These are phyloP conservation scores for Grosmannia clavigera DNA, from an alignment of 2,329 filamentous ascomycete genomes.

Conservation along the genomic window DNA sequence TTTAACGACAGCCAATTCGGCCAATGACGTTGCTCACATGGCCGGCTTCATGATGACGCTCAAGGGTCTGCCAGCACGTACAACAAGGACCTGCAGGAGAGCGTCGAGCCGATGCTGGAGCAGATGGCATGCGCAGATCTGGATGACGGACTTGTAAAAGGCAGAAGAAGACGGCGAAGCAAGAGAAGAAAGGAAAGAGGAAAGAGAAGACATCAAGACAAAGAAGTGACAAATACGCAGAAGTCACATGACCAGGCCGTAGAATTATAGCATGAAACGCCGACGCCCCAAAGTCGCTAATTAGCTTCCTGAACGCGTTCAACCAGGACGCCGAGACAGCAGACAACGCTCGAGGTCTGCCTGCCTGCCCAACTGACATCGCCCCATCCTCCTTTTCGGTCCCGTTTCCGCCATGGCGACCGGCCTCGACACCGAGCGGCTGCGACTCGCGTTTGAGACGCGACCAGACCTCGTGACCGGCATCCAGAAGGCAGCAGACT, in stretches of 20 bases:
- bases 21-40: conserved; percentile 40
- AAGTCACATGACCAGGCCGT: too few species aligned
- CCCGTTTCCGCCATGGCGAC: conserved; percentile 7
- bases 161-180: neutral
- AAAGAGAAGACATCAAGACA: neutral
- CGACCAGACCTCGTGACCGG: conserved; percentile 43
- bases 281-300: too few species aligned
- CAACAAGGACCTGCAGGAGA: conserved; percentile 89
- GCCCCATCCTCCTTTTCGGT: neutral
- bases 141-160: too few species aligned
- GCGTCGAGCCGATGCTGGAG: conserved; percentile 40
- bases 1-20: neutral
- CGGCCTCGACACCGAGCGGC: conserved; percentile 35
- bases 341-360: neutral
- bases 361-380: neutral
- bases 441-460: conserved; percentile 39
- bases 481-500: conserved; percentile 42
- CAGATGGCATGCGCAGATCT: too few species aligned
- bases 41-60: conserved; percentile 64
- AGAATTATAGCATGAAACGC: too few species aligned
- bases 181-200: neutral
- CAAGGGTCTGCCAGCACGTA: conserved; percentile 65
- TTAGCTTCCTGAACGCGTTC: conserved; percentile 18
- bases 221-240: too few species aligned
- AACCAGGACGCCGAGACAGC: too few species aligned